Evolutionary conservation across 495 filamentous ascomycete genomes (phyloP).

Genomic region (Xylaria grammica): DNA sequence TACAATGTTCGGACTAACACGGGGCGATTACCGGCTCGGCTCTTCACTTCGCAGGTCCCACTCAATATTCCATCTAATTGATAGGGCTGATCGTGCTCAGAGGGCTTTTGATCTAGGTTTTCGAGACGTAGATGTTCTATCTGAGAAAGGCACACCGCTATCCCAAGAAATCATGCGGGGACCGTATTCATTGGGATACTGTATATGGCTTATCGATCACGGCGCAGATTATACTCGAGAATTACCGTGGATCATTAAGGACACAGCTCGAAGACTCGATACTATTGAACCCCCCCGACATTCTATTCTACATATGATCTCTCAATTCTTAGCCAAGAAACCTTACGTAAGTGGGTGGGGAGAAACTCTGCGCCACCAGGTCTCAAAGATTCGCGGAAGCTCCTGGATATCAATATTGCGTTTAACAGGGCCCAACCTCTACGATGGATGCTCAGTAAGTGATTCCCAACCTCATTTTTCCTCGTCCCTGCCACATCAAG

Average conservation of each 20-base stretch:
- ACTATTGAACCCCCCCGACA: background rate
- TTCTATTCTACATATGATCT: background rate
- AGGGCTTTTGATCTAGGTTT: slow-evolving; percentile 1
- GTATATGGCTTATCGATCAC: background rate
- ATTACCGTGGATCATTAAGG: background rate
- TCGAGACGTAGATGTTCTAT: slow-evolving; percentile 4
- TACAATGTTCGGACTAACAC: background rate
- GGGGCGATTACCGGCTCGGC: background rate
- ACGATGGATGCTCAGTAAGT: slow-evolving; percentile 14
- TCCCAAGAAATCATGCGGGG: background rate
- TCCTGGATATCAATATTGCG: background rate
- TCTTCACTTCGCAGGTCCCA: background rate
- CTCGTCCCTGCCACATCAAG: too few species aligned
- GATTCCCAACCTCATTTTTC: background rate
- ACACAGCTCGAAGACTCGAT: background rate
- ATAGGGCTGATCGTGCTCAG: background rate
- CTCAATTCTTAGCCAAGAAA: background rate
- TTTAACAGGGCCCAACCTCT: background rate
- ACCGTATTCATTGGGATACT: background rate
- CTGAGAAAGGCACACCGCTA: background rate
- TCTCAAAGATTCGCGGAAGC: background rate
- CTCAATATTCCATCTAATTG: background rate
- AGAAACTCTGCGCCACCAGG: too few species aligned
- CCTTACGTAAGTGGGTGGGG: too few species aligned
- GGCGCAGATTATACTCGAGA: slow-evolving; percentile 1